Base-by-base conservation (phyloP, 2,329 filamentous ascomycete species). In the Pseudogymnoascus sp. region DNA sequence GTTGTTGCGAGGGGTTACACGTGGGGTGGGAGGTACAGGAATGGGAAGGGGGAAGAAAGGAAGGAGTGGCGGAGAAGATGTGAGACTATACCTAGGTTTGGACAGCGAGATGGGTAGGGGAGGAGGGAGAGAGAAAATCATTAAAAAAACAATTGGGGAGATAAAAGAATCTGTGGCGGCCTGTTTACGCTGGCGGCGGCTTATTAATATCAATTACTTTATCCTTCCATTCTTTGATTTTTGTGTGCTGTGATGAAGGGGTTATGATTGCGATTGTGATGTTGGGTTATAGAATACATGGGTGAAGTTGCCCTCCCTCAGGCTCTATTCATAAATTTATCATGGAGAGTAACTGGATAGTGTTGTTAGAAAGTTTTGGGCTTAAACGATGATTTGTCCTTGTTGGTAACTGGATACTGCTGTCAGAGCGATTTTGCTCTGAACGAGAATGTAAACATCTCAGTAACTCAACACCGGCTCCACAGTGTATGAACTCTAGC, bases 131-230 rank as follows among this genome's bases (percentile, higher is more conserved):
- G 23, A 52, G 16, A 52, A 52, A 25, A 45, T 11, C 5, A 28
- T 28, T 31, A 31, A 28, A 52, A 41, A 52, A 52, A 52, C 14
- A 31, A 52, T 52, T 52, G 45, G 45, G 45, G 45, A 31, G 45
- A 16, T 52, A 52, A 52, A 31, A 31, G 45, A 31, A 52, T 52
- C 23, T 31, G 45, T 52, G 25, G 45, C 45, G 25, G 45, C 45
- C 45, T 31, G 23, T 11, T 43, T 52, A 25, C 45, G n/a, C n/a
- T 31, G n/a, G 25, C 4, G 14, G 45, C 45, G 23, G 14, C n/a
- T 55, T 55, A 55, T 55, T 9, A 55, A 55, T 55, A 55, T 55
- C 49, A 55, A 55, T 11, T 33, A 55, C 49, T 55, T 55, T 55
- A 55, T 55, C 49, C 49, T 33, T 55, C 49, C 49, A 55, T 41